phyloP scores from a whole-genome alignment of 495 filamentous ascomycete species.

The Trichoderma gamsii region DNA sequence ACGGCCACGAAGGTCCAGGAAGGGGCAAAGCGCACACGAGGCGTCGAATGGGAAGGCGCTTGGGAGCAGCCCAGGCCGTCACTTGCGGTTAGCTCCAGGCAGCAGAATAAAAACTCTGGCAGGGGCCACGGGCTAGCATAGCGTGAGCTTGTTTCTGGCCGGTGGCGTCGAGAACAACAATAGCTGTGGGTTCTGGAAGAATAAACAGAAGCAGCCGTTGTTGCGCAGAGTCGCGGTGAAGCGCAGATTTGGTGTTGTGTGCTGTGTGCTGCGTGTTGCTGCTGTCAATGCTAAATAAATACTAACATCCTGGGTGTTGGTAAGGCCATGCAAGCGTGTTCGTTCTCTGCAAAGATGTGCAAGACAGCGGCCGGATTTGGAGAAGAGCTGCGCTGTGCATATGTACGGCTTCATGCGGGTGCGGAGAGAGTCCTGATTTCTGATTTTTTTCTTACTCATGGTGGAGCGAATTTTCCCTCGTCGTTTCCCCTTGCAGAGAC shows the following conservation, averaged over 20 bases:
- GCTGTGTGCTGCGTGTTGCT: background rate
- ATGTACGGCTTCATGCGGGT: background rate
- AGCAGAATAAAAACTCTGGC: conserved; percentile 12
- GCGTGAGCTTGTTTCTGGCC: background rate
- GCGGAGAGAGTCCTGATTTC: background rate
- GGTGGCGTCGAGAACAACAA: background rate
- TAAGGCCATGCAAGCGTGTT: background rate
- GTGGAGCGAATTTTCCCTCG: background rate
- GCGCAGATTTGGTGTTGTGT: background rate
- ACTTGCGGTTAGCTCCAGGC: background rate
- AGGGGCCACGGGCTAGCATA: background rate
- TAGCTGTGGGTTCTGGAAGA: conserved; percentile 1
- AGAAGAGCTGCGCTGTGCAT: background rate
- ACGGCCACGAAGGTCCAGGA: conserved; percentile 1
- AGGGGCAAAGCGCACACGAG: conserved; percentile 8
- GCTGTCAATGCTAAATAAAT: too few relatives aligned
- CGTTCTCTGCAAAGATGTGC: background rate
- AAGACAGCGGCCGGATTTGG: background rate
- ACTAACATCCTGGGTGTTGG: too few relatives aligned
- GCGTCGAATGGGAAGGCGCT: conserved; percentile 12
- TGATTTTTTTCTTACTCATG: background rate
- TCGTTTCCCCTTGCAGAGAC: background rate
- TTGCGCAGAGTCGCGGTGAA: too few relatives aligned
- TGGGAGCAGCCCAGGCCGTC: background rate
- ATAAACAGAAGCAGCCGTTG: background rate